Evolutionary conservation across 2,329 filamentous ascomycete species (phyloP).

Genomic region (Rhinocladiella similis): DNA sequence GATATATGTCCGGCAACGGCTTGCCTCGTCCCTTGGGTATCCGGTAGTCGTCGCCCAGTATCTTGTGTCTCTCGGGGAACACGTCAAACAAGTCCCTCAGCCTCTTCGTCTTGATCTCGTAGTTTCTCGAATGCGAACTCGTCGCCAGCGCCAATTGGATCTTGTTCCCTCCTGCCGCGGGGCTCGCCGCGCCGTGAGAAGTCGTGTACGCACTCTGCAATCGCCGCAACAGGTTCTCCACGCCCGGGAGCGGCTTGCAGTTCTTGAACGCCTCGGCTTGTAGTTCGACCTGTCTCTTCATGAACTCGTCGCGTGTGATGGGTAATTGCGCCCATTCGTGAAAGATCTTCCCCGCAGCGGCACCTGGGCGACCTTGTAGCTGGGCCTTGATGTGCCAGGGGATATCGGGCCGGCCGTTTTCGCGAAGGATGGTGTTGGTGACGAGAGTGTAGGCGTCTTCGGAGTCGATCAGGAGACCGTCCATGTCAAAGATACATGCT

Average conservation of each 20-base stretch:
- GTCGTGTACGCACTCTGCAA: conserved; percentile 42
- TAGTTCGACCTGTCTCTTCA: conserved; percentile 58
- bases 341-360: conserved; percentile 63
- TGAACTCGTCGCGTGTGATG: conserved; percentile 69
- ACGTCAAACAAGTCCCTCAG: conserved; percentile 52
- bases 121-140: conserved; percentile 71
- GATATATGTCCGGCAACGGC: conserved; percentile 90
- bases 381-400: conserved; percentile 95
- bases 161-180: conserved; percentile 39
- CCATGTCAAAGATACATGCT: conserved; percentile 98
- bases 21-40: conserved; percentile 83
- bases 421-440: conserved; percentile 77
- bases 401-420: conserved; percentile 71
- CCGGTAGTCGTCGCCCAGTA: conserved; percentile 82
- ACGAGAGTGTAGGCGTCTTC: conserved; percentile 86
- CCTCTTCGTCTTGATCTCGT: conserved; percentile 70
- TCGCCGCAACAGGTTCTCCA: conserved; percentile 64
- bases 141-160: conserved; percentile 87
- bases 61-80: conserved; percentile 69
- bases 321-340: conserved; percentile 84
- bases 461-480: conserved; percentile 89
- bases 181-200: conserved; percentile 32
- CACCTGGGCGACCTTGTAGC: conserved; percentile 67
- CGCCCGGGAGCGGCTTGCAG: conserved; percentile 77
- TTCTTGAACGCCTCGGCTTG: conserved; percentile 72